These are phyloP conservation scores for Lentinus tigrinus DNA, from an alignment of 768 basidiomycete genomes.

Conservation along the genomic window DNA sequence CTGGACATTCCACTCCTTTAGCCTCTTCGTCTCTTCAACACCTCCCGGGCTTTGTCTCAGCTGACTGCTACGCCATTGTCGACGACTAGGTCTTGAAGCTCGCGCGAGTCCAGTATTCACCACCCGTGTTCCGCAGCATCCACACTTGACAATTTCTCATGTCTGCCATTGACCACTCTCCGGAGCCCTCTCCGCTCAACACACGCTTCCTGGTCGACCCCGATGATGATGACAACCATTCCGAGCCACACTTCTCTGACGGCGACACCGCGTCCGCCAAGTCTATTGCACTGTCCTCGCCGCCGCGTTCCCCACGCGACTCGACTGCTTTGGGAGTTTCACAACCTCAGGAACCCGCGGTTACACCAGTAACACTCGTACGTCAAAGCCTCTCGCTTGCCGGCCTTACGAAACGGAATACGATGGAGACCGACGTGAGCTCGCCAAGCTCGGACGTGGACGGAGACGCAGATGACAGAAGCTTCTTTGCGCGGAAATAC, in stretches of 20 bases:
- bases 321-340: conserved; percentile 20
- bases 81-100: no score
- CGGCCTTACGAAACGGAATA: conserved; percentile 16
- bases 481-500: conserved; percentile 44
- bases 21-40: no score
- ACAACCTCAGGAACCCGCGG: conserved; percentile 15
- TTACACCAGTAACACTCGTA: conserved; percentile 22
- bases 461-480: conserved; percentile 48
- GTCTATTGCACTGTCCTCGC: conserved; percentile 74
- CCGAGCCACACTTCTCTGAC: conserved; percentile 35
- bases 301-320: conserved; percentile 49
- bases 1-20: no score
- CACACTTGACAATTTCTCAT: conserved; percentile 2
- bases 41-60: no score
- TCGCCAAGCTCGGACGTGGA: conserved; percentile 29
- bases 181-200: conserved; percentile 19
- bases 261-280: conserved; percentile 78
- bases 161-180: conserved; percentile 17
- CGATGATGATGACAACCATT: conserved; percentile 20
- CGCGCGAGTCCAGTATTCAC: no score
- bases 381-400: conserved; percentile 24
- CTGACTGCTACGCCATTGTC: no score
- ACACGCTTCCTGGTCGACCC: conserved; percentile 23
- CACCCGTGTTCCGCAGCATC: no score
- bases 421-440: conserved; percentile 50